These are phyloP conservation scores for Leptodermis oblonga DNA, from an alignment of 257 asterid species.

Conservation along the genomic window DNA sequence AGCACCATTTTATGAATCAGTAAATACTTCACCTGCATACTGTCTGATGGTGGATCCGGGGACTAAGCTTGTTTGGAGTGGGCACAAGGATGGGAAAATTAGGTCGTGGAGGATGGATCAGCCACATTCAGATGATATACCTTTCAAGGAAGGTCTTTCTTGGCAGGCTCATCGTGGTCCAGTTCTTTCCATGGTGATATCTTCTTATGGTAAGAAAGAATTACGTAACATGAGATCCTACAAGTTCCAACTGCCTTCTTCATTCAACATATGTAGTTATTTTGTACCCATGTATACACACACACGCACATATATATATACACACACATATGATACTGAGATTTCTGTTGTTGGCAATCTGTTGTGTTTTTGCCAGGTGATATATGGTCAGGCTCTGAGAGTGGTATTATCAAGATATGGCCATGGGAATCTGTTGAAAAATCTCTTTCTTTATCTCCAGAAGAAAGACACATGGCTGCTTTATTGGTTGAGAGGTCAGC, in stretches of 20 bases:
- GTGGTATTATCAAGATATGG: constrained; percentile 76
- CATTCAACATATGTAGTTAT: not conserved
- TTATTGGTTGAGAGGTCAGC: constrained; percentile 73
- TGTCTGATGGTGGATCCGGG: constrained; percentile 81
- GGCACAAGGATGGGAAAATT: constrained; percentile 90
- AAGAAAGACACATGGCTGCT: constrained; percentile 86
- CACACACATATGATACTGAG: too few species aligned
- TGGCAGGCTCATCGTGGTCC: constrained; percentile 98
- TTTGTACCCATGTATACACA: not conserved
- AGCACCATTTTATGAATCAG: constrained; percentile 77
- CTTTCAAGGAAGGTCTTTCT: constrained; percentile 72
- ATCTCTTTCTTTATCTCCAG: constrained; percentile 64
- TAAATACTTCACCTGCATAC: constrained; percentile 54
- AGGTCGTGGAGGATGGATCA: constrained; percentile 89
- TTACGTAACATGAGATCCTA: too few species aligned
- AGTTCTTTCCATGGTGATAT: constrained; percentile 61
- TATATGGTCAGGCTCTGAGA: constrained; percentile 91
- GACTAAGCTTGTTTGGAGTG: constrained; percentile 79
- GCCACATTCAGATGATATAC: constrained; percentile 44
- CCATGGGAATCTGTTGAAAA: constrained; percentile 86
- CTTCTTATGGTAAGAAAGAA: constrained; percentile 65
- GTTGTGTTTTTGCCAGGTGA: constrained; percentile 52
- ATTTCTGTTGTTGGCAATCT: constrained; percentile 4
- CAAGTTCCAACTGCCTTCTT: too few species aligned
- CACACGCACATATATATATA: too few species aligned